Evolutionary conservation across 176 grass and related monocot genomes (phyloP).

Genomic region (Pontederia paniculata): DNA sequence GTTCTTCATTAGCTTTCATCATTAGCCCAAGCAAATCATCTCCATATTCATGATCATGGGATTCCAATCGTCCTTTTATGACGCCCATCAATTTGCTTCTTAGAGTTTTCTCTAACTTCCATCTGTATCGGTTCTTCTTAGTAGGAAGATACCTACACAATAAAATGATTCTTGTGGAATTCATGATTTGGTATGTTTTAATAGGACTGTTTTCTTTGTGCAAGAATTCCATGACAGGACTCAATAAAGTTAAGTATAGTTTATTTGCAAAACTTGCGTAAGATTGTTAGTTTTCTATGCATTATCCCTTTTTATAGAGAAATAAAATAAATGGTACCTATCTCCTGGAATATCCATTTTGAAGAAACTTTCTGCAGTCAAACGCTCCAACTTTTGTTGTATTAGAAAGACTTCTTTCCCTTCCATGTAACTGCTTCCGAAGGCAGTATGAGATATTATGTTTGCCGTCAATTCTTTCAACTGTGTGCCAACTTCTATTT

Average conservation of each 20-base stretch:
- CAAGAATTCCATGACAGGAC: no score
- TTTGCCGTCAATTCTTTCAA: slow-evolving; percentile 30
- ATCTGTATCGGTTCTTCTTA: slow-evolving; percentile 15
- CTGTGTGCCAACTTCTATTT: slow-evolving; percentile 22
- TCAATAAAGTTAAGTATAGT: background rate
- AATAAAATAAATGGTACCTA: background rate
- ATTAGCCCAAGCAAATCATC: slow-evolving; percentile 50
- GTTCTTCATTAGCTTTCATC: slow-evolving; percentile 18
- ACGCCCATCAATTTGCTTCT: slow-evolving; percentile 19
- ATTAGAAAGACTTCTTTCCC: slow-evolving; percentile 48
- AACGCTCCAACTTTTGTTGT: slow-evolving; percentile 18
- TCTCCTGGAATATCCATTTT: slow-evolving; percentile 17
- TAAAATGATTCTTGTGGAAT: background rate
- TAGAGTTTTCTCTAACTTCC: slow-evolving; percentile 32
- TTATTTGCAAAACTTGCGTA: background rate
- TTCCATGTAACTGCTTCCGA: slow-evolving; percentile 42
- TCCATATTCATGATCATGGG: slow-evolving; percentile 15
- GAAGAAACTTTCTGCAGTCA: slow-evolving; percentile 9
- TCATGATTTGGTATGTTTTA: no score
- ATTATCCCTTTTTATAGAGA: background rate
- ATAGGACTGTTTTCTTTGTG: no score
- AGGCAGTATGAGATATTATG: slow-evolving; percentile 32
- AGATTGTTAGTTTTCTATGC: background rate
- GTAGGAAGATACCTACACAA: slow-evolving; percentile 35
- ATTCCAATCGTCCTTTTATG: slow-evolving; percentile 20